These are phyloP conservation scores for Pseudisothecium myosuroides DNA, from an alignment of 225 moss, liverwort and hornwort genomes.

Conservation along the genomic window DNA sequence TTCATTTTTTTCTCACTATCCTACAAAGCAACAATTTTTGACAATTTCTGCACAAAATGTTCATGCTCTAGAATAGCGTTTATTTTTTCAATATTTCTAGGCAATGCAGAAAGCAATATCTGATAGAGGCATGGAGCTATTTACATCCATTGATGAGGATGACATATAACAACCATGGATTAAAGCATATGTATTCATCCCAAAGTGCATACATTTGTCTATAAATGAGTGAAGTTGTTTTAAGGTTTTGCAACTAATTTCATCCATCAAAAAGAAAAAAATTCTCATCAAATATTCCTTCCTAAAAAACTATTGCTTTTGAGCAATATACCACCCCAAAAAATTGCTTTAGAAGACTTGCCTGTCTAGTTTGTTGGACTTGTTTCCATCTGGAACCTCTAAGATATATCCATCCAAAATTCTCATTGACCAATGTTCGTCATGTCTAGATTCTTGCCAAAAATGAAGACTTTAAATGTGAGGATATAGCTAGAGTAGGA, in stretches of 20 bases:
- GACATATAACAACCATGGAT: not conserved
- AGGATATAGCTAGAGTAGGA: no score
- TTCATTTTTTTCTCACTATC: not conserved
- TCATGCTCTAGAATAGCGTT: no score
- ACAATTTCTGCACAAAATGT: no score
- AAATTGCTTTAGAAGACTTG: no score
- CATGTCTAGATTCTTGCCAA: no score
- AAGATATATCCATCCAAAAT: not conserved
- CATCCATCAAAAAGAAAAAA: not conserved
- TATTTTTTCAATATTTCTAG: not conserved
- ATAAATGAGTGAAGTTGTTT: rapidly evolving
- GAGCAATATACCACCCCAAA: no score
- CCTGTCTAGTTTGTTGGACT: no score
- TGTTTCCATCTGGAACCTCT: not conserved
- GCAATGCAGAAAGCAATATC: rapidly evolving
- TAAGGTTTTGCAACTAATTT: not conserved
- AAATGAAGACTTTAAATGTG: no score
- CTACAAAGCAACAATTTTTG: no score
- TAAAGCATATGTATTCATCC: not conserved
- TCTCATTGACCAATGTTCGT: not conserved
- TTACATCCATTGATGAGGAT: not conserved
- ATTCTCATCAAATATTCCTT: not conserved
- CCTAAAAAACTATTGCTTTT: not conserved
- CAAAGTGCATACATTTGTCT: not conserved
- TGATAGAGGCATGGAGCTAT: not conserved